Evolutionary conservation across 2,329 filamentous ascomycete species (phyloP), one percentile per base, ranked within the genome.

Genomic region (Diaporthe citriasiana): DNA sequence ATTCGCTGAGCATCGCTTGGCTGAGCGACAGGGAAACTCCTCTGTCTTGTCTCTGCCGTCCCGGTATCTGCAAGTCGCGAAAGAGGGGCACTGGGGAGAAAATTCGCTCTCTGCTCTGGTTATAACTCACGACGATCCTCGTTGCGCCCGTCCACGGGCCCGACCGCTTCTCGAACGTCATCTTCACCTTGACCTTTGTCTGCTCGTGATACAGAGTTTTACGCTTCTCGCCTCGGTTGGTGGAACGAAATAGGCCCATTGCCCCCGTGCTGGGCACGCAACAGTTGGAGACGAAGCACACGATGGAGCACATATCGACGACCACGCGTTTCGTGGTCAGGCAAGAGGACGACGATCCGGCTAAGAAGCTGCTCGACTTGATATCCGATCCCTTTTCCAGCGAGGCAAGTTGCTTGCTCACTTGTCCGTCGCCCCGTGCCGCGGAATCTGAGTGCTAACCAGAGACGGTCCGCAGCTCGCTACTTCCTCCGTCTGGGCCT

Each of bases 401-500:
- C 71, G 81, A 83, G 79, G 87, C 89, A 83, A 79, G 81, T 51
- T 30, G 35, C 50, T 56, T 35, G 50, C 45, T 25, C 38, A 78
- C 78, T 38, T 9, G n/a, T 74, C 47, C 66, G 13, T 13, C 25
- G 12, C 57, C 42, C n/a, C 55, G 27, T 66, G 73, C 17, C n/a
- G 40, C n/a, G n/a, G 38, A 42, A 25, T 40, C 72, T 72, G 17
- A 72, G 76, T 71, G 73, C 69, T 71, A 33, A 71, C 27, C 17
- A 30, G 35, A n/a, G 33, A 69, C 57, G 42, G 22, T 51, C 66
- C 56, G 35, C 76, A 88, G 86, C 81, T 88, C 51, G 82, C 84
- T 79, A 80, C 86, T 80, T 84, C 89, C 73, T 93, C 95, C 56
- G 88, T 98, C 75, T 91, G 92, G 83, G 93, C 94, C 74, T 95